Conservation (phyloP, 2,329 filamentous ascomycete genomes). For the Emergomyces orientalis region DNA sequence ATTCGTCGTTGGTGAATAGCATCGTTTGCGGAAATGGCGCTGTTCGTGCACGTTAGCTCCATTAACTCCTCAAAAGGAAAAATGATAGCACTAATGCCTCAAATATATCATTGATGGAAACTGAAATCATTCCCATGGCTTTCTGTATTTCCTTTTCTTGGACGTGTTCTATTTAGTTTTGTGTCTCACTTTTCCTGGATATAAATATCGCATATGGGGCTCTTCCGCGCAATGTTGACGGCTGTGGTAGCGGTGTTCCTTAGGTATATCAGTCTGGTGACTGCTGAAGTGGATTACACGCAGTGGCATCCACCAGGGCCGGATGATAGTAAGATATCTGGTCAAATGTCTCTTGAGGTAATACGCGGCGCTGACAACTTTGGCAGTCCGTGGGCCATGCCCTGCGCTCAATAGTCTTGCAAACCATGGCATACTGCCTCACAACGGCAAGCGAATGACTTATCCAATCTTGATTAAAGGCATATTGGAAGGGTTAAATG, state of each 20-base stretch:
- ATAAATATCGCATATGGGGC: neutral
- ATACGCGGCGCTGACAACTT: neutral
- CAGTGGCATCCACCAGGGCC: conserved; percentile 8
- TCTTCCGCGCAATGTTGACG: neutral
- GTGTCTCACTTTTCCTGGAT: neutral
- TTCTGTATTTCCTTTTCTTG: neutral
- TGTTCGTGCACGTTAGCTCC: too few relatives aligned
- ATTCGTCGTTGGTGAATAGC: neutral
- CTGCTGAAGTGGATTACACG: conserved; percentile 3
- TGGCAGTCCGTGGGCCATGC: conserved; percentile 21
- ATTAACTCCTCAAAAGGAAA: neutral
- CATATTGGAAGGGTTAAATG: conserved; percentile 23
- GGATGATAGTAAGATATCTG: conserved; percentile 8
- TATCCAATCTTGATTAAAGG: conserved; percentile 21
- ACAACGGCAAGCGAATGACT: conserved; percentile 25
- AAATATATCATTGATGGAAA: neutral
- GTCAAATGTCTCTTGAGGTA: neutral
- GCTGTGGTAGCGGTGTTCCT: neutral
- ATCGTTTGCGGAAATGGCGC: too few relatives aligned
- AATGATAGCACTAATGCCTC: neutral
- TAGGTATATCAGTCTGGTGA: neutral
- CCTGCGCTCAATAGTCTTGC: conserved; percentile 27
- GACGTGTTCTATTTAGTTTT: neutral
- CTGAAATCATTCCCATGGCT: neutral
- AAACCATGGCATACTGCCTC: conserved; percentile 27